Evolutionary conservation across 257 asterid genomes (phyloP).

Genomic region (Przewalskia tangutica): DNA sequence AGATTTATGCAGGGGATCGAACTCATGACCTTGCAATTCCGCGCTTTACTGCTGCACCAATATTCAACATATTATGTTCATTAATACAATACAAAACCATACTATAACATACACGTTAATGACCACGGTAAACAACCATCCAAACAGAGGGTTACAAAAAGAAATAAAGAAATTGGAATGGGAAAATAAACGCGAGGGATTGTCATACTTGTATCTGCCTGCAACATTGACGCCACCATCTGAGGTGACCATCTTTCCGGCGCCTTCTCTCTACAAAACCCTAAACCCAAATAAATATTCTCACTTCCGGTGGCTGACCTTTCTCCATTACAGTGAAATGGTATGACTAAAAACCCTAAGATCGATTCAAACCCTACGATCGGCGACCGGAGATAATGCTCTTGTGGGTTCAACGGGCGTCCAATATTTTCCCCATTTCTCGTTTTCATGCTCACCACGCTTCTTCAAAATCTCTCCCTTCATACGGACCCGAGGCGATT

Average conservation of each 20-base stretch:
- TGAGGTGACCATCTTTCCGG: background rate
- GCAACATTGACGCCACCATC: constrained; percentile 2
- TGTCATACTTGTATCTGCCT: background rate
- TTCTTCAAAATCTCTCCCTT: constrained; percentile 21
- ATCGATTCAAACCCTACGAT: background rate
- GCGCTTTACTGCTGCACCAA: no score
- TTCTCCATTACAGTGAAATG: constrained; percentile 11
- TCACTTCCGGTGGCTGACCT: background rate
- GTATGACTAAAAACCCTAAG: constrained; percentile 12
- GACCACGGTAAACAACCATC: no score
- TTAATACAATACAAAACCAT: no score
- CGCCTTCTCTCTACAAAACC: background rate
- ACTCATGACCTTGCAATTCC: no score
- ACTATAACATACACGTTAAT: no score
- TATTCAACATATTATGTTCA: no score
- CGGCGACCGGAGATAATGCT: constrained; percentile 36
- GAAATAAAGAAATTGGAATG: background rate
- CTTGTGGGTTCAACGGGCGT: constrained; percentile 49
- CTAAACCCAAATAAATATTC: background rate
- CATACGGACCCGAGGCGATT: constrained; percentile 17
- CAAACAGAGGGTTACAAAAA: no score
- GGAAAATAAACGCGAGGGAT: background rate
- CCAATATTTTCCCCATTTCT: constrained; percentile 38
- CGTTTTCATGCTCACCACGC: constrained; percentile 38
- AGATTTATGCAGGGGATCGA: no score